phyloP scores from a whole-genome alignment of 306 rosid genomes.

The Lathyrus tuberosus region DNA sequence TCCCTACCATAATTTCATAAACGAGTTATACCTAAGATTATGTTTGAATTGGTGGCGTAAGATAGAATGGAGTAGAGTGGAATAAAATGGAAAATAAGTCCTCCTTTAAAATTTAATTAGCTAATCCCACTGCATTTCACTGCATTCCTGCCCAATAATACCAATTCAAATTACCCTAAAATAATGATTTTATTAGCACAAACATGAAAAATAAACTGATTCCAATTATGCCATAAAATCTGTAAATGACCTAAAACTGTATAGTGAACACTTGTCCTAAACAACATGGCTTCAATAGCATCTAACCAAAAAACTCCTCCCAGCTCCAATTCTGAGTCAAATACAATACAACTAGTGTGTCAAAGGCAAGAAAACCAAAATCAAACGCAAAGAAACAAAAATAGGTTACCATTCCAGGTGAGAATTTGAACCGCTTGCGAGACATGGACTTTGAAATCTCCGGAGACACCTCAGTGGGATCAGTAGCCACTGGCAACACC shows the following conservation, averaged over 20 bases:
- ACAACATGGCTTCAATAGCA: neutral
- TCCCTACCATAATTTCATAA: neutral
- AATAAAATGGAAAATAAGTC: neutral
- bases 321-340: neutral
- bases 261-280: conserved; percentile 1
- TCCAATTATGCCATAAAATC: neutral
- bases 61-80: too few species aligned
- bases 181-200: neutral
- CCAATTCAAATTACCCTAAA: neutral
- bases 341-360: neutral
- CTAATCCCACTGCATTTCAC: neutral
- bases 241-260: neutral
- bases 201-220: neutral
- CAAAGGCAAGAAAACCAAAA: neutral
- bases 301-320: neutral
- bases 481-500: conserved; percentile 1
- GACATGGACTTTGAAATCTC: conserved; percentile 60
- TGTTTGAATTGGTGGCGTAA: neutral
- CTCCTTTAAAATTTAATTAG: neutral
- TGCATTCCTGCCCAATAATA: neutral
- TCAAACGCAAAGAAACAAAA: neutral
- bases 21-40: neutral
- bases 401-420: conserved; percentile 85
- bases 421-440: conserved; percentile 76
- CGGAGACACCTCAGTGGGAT: conserved; percentile 59